Base-by-base conservation (phyloP, 2,329 filamentous ascomycete species). In the Aaosphaeria arxii region DNA sequence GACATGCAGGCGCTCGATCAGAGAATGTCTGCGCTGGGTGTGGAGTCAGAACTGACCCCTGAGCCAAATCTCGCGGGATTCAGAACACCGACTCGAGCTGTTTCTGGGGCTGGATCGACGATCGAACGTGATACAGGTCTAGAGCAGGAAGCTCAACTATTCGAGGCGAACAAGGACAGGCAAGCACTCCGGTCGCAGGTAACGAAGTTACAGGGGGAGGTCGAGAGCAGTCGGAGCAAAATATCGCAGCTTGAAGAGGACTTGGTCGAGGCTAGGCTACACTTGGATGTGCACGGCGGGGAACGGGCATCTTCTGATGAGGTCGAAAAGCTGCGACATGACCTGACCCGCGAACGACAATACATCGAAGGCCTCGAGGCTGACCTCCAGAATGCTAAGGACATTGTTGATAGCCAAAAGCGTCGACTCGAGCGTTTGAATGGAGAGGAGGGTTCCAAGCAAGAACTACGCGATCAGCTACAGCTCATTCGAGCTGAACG, bases 281-380 rank as follows among this genome's bases (percentile, higher is more conserved):
- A 77, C 48, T 67, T 76, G 36, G 72, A 76, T 43, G 67, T 62
- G 13, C 68, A 70, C 43, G 71, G 67, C 9, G 61, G 66, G 11
- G 68, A 69, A 35, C 55, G 60, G 39, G 62, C 62, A 6, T 66
- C 69, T 42, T 71, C 74, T 5, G 74, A 77, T 44, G 69, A 71
- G 28, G 57, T 73, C 38, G 72, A 73, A 52, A 71, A 74, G 53
- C 55, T 78, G 28, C 71, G 73, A 24, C 62, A 66, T 43, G 73
- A 77, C 44, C 56, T 74, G 29, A 64, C 72, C 30, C 73, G 71
- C 40, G 75, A 78, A 49, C 61, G 72, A 42, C 73, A 77, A 30
- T 77, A 77, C 51, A 79, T 79, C 48, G 74, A 74, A 24, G 72
- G 77, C 51, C 63, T 79, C 13, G 76, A 79, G 55, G 63, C 63